Evolutionary conservation across 2,329 filamentous ascomycete genomes (phyloP).

Genomic region (Trichoderma citrinoviride): DNA sequence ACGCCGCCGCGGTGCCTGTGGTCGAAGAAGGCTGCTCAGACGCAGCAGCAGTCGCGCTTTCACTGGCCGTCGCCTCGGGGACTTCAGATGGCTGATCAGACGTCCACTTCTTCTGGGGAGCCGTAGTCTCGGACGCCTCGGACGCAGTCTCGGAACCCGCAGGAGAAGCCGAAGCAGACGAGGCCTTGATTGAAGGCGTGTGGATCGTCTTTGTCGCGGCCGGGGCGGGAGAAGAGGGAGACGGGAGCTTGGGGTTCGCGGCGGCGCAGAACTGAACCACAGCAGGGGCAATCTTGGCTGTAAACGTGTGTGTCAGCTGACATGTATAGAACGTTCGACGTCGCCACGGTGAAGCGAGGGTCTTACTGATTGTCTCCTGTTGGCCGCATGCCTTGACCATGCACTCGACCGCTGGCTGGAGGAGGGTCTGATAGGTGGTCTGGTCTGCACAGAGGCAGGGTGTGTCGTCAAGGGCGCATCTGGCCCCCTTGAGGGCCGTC

Average conservation of each 20-base stretch:
- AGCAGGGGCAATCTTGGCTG: conserved; percentile 24
- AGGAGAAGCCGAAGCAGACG: background rate
- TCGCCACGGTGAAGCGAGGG: background rate
- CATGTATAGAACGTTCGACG: too few relatives aligned
- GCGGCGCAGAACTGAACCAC: conserved; percentile 24
- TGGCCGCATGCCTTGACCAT: conserved; percentile 31
- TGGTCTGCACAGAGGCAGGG: conserved; percentile 29
- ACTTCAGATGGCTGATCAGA: conserved; percentile 9
- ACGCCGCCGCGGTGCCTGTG: background rate
- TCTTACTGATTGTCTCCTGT: conserved; percentile 31
- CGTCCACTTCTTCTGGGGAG: conserved; percentile 5
- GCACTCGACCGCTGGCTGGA: conserved; percentile 29
- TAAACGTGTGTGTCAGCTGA: background rate
- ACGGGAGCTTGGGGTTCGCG: background rate
- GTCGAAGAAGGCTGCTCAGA: background rate
- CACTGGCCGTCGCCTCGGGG: background rate
- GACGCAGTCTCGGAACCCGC: background rate
- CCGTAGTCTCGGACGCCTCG: conserved; percentile 23
- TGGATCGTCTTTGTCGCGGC: background rate
- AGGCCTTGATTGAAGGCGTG: background rate
- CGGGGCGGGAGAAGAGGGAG: background rate
- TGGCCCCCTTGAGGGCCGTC: conserved; percentile 26
- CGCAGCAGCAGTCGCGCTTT: background rate
- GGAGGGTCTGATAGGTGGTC: conserved; percentile 32
- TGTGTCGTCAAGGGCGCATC: conserved; percentile 29